Base-by-base conservation (phyloP, 2,329 filamentous ascomycete genomes). In the Fusarium sp. region DNA sequence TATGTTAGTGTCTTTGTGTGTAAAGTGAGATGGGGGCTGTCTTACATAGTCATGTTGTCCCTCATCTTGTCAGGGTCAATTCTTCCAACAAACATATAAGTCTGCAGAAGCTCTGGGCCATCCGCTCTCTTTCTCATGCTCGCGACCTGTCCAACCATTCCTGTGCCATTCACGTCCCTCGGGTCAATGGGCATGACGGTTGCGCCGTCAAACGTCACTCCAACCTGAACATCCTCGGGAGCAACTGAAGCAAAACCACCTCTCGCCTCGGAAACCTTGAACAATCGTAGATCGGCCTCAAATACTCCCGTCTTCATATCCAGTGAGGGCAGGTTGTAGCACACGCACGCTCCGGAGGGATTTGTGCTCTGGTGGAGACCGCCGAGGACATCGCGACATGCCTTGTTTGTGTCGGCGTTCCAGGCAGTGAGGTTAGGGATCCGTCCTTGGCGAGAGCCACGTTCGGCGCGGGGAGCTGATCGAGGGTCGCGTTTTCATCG, bases 241-340 rank as follows among this genome's bases (percentile, higher is more conserved):
- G 86, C 75, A 39, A 92, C 87, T 13, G 85, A 86, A 11, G 84
- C 80, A 72, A 91, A 92, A 5, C 80, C 81, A 35, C 85, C 90
- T 5, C 84, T 87, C 1, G 93, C 87, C 1, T 88, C 82, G 7
- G 90, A 91, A 56, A 95, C 84, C 81, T 92, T 91, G 84, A 91
- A 97, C 69, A 97, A 85, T 64, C 94, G 88, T 60, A 97, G 82
- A 80, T 97, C 94, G 34, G 94, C 93, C 82, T 93, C 89, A 80
- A 97, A 97, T 18, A 91, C 85, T 34, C 94, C 94, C 1, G 89
- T 91, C 6, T 82, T 82, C 76, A 89, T 90, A 83, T 96, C 89
- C 67, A 95, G 87, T 43, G 89, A 90, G 0, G 92, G 91, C 27
- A 97, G 83, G 81, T 97, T 97, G 85, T 96, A 97, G 88, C 94